Base-by-base conservation (phyloP, 192 early-diverging fungal genomes). In the Mortierella antarctica region DNA sequence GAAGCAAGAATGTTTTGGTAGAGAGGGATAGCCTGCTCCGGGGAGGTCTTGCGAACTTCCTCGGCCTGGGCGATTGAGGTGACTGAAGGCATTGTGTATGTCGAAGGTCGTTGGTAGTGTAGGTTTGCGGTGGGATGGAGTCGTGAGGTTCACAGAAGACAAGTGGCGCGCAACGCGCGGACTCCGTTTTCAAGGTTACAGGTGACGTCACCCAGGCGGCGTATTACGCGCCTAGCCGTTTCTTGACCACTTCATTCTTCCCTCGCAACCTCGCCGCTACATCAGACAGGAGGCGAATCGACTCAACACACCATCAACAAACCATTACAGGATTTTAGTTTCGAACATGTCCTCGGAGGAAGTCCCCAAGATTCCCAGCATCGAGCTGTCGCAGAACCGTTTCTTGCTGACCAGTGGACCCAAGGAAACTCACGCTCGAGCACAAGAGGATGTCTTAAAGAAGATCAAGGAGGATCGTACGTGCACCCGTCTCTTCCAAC, bases 401-500 rank as follows among this genome's bases (percentile, higher is more conserved):
- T 98, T 97, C 81, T 84, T 95, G 55, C 80, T 92, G 21, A 88
- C 87, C 62, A 90, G 92, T 66, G 95, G 95, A 51, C 93, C 93
- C 41, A 81, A 86, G 18, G 90, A 92, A 49, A 82, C 85, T 55
- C 88, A 90, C 50, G 89, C 88, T 23, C 86, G 91, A 49, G 92
- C 95, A 40, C 86, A 91, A 86, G 84, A 80, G 42, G 87, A 88
- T 75, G 86, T 98, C 5, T 66, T 95, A 21, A 86, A 86, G 44
- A 91, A 86, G 44, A 92, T 98, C 79, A 91, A 92, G 68, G 88
- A 94, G 51, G 91, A 97, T 84, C 92, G 95, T 95, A 93, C 77
- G 92, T 89, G 18, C 40, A 42, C 9, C 49, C 45, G 47, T 4
- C 47, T 3, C 42, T 44, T 64, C 21, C 9, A 47, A 31, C 31